phyloP scores from a whole-genome alignment of 805 yeast genomes.

The Pichia californica region DNA sequence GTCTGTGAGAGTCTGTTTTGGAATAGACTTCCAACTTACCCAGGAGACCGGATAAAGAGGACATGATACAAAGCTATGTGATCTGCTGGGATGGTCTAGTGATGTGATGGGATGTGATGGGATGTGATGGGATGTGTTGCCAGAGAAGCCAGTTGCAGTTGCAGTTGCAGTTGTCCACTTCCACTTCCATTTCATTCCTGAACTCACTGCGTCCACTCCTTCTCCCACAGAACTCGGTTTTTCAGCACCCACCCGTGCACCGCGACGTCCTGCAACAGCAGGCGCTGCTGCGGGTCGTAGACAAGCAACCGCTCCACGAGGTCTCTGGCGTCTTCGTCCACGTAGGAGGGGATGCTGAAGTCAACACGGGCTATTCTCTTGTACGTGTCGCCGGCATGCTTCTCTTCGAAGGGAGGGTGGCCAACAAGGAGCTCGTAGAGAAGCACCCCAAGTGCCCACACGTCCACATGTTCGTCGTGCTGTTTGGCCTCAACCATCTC shows the following conservation, averaged over 20 bases:
- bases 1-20: conserved; percentile 29
- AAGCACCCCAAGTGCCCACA: conserved; percentile 89
- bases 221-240: conserved; percentile 55
- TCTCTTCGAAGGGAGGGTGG: conserved; percentile 86
- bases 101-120: too few relatives aligned
- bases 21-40: conserved; percentile 32
- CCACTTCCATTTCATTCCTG: not conserved
- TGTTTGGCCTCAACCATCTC: conserved; percentile 84
- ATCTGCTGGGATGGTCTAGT: not conserved
- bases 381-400: conserved; percentile 67
- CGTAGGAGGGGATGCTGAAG: conserved; percentile 60
- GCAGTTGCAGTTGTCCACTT: not conserved
- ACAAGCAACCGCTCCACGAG: conserved; percentile 58
- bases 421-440: conserved; percentile 85
- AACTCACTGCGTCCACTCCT: not conserved
- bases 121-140: too few relatives aligned
- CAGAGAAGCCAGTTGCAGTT: too few relatives aligned
- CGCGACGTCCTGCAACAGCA: conserved; percentile 52
- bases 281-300: conserved; percentile 47
- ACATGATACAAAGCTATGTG: conserved; percentile 6
- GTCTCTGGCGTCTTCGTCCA: conserved; percentile 72
- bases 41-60: conserved; percentile 24
- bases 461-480: conserved; percentile 74
- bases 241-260: conserved; percentile 80
- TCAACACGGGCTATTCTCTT: conserved; percentile 75